These are phyloP conservation scores for Persicaria maculosa DNA, from an alignment of 148 eudicot species.

Conservation along the genomic window DNA sequence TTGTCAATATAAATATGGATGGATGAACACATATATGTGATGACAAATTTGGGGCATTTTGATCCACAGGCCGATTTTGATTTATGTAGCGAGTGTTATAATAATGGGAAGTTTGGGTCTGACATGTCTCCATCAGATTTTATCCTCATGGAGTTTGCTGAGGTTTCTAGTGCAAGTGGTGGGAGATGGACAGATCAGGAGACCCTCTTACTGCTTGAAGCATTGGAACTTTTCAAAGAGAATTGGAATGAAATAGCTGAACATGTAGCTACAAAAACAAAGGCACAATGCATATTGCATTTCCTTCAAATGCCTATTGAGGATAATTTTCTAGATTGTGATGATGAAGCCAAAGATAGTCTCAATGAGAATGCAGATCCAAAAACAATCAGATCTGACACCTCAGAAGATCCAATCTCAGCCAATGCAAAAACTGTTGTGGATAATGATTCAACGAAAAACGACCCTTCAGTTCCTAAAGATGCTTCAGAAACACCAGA, in stretches of 20 bases:
- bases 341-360: conserved; percentile 19
- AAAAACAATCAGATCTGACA: conserved; percentile 18
- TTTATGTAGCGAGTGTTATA: conserved; percentile 90
- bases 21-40: background rate
- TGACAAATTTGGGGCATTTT: conserved; percentile 12
- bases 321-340: conserved; percentile 59
- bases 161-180: conserved; percentile 77
- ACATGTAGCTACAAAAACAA: conserved; percentile 97
- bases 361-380: conserved; percentile 19
- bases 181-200: conserved; percentile 99
- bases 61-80: conserved; percentile 88
- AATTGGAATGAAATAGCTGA: conserved; percentile 99
- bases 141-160: conserved; percentile 96
- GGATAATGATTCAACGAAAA: conserved; percentile 9
- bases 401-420: conserved; percentile 18
- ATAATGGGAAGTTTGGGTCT: conserved; percentile 79
- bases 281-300: conserved; percentile 94
- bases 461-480: conserved; percentile 31
- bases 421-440: conserved; percentile 4
- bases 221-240: conserved; percentile 81
- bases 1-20: background rate
- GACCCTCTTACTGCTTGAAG: conserved; percentile 93
- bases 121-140: conserved; percentile 90
- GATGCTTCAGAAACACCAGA: conserved; percentile 44
- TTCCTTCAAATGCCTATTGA: conserved; percentile 98